phyloP scores from a whole-genome alignment of 2,329 filamentous ascomycete genomes.

The Aspergillus eucalypticola region DNA sequence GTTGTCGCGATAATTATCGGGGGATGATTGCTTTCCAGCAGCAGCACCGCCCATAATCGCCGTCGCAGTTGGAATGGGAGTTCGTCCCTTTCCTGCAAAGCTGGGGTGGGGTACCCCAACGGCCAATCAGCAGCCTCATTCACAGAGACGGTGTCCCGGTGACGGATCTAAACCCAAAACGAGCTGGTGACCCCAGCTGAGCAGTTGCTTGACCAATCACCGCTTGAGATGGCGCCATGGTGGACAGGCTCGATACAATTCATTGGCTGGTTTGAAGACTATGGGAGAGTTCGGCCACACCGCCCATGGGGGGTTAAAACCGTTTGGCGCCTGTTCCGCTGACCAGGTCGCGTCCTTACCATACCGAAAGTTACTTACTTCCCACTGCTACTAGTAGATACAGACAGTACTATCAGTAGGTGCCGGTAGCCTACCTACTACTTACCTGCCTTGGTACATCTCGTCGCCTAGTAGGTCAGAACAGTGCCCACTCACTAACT shows the following conservation, averaged over 20 bases:
- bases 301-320: slow-evolving; percentile 9
- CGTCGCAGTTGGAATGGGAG: neutral
- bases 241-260: slow-evolving; percentile 13
- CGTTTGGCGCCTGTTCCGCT: slow-evolving; percentile 20
- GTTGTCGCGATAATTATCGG: slow-evolving; percentile 2
- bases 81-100: slow-evolving; percentile 5
- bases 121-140: slow-evolving; percentile 9
- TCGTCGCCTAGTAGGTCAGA: neutral
- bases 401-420: too few species aligned
- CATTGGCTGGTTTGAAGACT: slow-evolving; percentile 22
- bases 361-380: neutral
- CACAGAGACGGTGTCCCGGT: slow-evolving; percentile 6
- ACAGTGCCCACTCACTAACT: neutral
- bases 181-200: slow-evolving; percentile 11
- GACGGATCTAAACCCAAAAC: slow-evolving; percentile 19
- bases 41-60: neutral
- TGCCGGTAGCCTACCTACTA: neutral
- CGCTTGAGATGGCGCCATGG: neutral
- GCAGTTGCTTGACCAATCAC: slow-evolving; percentile 12
- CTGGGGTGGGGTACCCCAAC: slow-evolving; percentile 6
- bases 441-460: neutral
- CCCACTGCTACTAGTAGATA: neutral
- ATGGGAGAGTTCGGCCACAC: slow-evolving; percentile 21
- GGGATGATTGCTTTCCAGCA: neutral
- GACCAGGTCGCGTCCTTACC: neutral